Evolutionary conservation across 768 basidiomycete genomes (phyloP), one percentile per base, ranked within the genome.

Genomic region (Trametes coccinea): DNA sequence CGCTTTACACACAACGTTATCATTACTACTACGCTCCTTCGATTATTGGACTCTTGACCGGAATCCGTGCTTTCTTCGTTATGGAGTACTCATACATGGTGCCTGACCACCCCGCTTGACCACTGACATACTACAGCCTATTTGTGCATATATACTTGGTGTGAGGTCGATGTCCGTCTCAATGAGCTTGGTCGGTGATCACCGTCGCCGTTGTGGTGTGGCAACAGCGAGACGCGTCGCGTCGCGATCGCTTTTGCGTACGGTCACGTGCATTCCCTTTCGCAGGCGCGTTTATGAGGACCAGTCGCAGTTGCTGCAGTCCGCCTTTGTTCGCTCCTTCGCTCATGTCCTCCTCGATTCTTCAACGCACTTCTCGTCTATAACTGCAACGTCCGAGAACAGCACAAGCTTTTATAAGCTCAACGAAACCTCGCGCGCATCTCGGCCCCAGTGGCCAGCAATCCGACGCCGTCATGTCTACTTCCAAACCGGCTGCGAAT

Each of bases 401-500:
- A 22, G 22, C 22, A 22, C 22, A 22, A 22, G 22, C 22, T 22
- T 22, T 22, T 22, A 22, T 22, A 22, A 22, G 22, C 22, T 22
- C 22, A 22, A 22, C 22, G 22, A 22, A 22, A 22, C 43, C 40
- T 54, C 47, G 11, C 37, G 4, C 13, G 4, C 43, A 11, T 29
- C 8, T 41, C 40, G 11, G 44, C 27, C 27, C 22, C 11, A 5
- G 40, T 27, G 30, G 41, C 33, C 63, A 30, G 51, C 53, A 17
- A 31, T 31, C 11, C 47, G 16, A 43, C 45, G 39, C 53, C 17
- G 31, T 53, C 43, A 71, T 71, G 69, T 61, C 67, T 43, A 55
- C 53, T 40, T 34, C 60, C 60, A 59, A 67, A 53, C 56, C 61
- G 48, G 44, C 50, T 30, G 5, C 60, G 16, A 59, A 51, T 27